Base-by-base conservation (phyloP, 768 basidiomycete species). In the Pleurotus giganteus region DNA sequence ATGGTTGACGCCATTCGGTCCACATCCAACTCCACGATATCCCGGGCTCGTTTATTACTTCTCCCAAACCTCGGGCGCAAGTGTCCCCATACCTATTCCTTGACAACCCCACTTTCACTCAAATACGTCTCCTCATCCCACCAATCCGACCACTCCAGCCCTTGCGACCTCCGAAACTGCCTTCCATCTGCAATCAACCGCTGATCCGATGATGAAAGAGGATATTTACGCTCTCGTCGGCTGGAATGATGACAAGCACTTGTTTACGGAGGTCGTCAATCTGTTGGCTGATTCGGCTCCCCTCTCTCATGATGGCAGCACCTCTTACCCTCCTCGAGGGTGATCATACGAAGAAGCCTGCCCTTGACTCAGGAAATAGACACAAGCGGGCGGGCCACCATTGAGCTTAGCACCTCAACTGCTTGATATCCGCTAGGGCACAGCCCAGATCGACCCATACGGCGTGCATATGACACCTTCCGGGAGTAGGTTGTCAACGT, bases 221-320 rank as follows among this genome's bases (percentile, higher is more conserved):
- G 89, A 92, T 60, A 80, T 85, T 52, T 92, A 86, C 61, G 86
- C 88, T 41, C 78, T 98, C 55, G 76, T 96, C 24, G 71, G 98
- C 4, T 98, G 94, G 94, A 94, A 95, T 72, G 95, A 97, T 69
- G 97, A 99, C 69, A 96, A 95, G 62, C 97, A 98, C 69, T 94
- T 92, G 0, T 89, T 88, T 62, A 86, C 88, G 47, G 94, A 98
- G 64, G 86, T 97, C 52, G 87, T 88, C 58, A 80, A 83, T 57
- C 79, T 93, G 37, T 71, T 91, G 4, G 75, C 78, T 55, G 88
- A 88, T 42, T 69, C 79, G 63, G 77, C 78, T 0, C 71, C 71
- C 53, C 31, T 37, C 19, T 34, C 49, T 13, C 49, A 51, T 37
- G 32, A 36, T 21, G 37, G 34, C 23, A 51, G 31, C 21, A 34